Conservation (phyloP, 768 basidiomycete species). For the Agaricus sinodeliciosus region DNA sequence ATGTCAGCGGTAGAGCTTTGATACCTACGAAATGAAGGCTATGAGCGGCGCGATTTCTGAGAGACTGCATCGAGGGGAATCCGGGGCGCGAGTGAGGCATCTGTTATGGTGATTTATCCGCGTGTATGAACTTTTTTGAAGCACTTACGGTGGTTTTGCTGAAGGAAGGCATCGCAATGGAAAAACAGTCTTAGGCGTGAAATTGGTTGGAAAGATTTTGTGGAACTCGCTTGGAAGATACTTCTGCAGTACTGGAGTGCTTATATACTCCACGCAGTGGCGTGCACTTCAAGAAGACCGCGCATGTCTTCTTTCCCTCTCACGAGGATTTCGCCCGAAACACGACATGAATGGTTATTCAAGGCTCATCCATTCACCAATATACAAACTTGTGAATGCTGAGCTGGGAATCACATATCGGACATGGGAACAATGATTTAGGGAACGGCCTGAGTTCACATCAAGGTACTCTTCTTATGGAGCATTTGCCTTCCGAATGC, state of each 20-base stretch:
- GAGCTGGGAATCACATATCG: neutral
- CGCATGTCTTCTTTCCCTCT: slow-evolving; percentile 7
- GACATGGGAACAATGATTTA: neutral
- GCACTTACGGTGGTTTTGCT: neutral
- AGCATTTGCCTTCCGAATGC: slow-evolving; percentile 4
- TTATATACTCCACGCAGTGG: slow-evolving; percentile 3
- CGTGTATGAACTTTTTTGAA: neutral
- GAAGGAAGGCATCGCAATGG: neutral
- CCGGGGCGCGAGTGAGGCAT: neutral
- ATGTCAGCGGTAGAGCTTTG: neutral
- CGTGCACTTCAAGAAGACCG: neutral
- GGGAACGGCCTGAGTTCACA: neutral
- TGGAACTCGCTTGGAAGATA: slow-evolving; percentile 1
- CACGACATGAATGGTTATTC: neutral
- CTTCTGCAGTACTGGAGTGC: neutral
- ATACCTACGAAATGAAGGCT: slow-evolving; percentile 3
- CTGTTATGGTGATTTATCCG: neutral
- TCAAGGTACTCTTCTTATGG: slow-evolving; percentile 1
- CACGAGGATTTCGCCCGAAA: slow-evolving; percentile 5
- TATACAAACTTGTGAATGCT: neutral
- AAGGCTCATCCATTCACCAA: neutral
- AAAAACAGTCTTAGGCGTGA: neutral
- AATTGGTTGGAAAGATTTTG: neutral
- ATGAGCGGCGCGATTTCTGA: neutral
- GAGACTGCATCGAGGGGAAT: slow-evolving; percentile 3